phyloP scores from a whole-genome alignment of 2,329 filamentous ascomycete genomes.

The Colletotrichum echinochloae region DNA sequence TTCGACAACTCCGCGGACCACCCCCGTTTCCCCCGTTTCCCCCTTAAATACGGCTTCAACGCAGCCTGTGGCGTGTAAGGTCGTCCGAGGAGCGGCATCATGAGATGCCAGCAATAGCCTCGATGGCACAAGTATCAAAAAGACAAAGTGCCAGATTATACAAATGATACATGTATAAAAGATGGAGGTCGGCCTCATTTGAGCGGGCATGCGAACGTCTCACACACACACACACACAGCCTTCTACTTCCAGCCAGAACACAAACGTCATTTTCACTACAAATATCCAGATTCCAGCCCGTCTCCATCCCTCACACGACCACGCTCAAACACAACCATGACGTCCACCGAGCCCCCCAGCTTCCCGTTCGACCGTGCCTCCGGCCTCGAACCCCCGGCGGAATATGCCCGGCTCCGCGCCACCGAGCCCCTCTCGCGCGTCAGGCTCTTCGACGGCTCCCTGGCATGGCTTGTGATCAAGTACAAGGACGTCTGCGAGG shows the following conservation, averaged over 20 bases:
- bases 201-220: not conserved
- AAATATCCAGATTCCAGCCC: not conserved
- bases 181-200: not conserved
- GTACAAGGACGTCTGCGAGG: too few species aligned
- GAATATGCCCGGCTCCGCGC: slow-evolving; percentile 59
- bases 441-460: slow-evolving; percentile 61
- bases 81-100: too few species aligned
- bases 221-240: not conserved
- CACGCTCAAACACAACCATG: not conserved
- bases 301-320: not conserved
- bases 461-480: slow-evolving; percentile 61
- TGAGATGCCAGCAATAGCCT: not conserved
- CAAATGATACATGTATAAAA: not conserved
- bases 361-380: slow-evolving; percentile 56
- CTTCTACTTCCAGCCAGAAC: not conserved
- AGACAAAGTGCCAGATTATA: not conserved
- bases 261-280: not conserved
- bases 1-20: slow-evolving; percentile 19
- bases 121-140: not conserved
- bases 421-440: slow-evolving; percentile 57
- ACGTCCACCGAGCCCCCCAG: slow-evolving; percentile 40
- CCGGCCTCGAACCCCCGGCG: slow-evolving; percentile 55
- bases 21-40: not conserved
- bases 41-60: not conserved
- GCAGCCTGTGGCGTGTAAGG: not conserved